Base-by-base conservation (phyloP, 2,329 filamentous ascomycete species). In the Cladosporium sp. region DNA sequence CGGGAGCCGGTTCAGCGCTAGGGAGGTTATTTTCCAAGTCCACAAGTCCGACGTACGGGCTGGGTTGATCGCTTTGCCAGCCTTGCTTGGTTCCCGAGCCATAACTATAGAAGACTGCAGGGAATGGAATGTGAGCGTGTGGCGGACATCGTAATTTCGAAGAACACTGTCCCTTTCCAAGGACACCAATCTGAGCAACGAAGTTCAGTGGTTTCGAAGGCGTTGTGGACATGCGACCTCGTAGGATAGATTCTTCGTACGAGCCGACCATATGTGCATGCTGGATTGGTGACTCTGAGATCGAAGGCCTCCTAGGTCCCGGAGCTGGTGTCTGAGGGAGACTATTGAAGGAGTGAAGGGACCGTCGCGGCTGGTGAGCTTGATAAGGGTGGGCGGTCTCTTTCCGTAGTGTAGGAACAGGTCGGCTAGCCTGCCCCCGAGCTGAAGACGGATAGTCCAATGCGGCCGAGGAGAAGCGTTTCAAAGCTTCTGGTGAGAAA, bases 211-310 rank as follows among this genome's bases (percentile, higher is more conserved):
- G 92, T 57, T 88, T 91, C 1, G 92, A 97, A 0, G 93, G 92
- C 2, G 85, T 93, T 1, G 91, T 96, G 22, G 93, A 97, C 93
- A 98, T 98, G 55, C 93, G 83, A 33, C 93, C 93, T 40, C 89
- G 83, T 2, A 98, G 74, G 53, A 98, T 96, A 22, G 90, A 96
- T 70, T 98, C 93, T 69, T 98, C 93, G 59, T 96, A 98, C 1
- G 92, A 96, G 2, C 93, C 93, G 2, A 97, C 92, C 86, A 98
- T 94, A 3, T 91, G 91, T 7, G 92, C 91, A 68, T 94, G 89
- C 50, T 92, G 87, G 22, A 93, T 73, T 3, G 88, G 85, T 2
- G 88, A 89, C 39, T 95, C 91, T 0, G 85, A 83, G 39, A 88
- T 74, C 0, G 91, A 96, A 0, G 85, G 83, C 38, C 89, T 78